Percentiles rank a stretch among this genome's conserved stretches.
Evolutionary conservation across 1,284 basidiomycete genomes (phyloP).

Genomic region (Pisolithus thermaeus): DNA sequence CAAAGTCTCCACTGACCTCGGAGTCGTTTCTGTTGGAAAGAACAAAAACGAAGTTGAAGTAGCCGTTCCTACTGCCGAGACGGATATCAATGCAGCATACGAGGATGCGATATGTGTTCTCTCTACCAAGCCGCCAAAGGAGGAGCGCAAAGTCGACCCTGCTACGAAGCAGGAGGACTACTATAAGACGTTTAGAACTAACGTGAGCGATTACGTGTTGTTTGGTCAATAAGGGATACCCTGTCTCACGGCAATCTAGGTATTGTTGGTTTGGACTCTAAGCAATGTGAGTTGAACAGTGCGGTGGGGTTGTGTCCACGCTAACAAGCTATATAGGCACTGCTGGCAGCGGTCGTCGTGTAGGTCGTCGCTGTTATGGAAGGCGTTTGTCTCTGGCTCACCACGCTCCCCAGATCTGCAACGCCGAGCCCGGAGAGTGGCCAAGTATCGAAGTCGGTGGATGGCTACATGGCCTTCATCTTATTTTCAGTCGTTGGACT

Average conservation of each 20-base stretch:
- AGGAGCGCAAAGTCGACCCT: constrained; percentile 55
- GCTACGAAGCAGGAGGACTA: constrained; percentile 82
- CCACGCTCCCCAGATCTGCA: constrained; percentile 36
- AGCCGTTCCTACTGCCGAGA: constrained; percentile 72
- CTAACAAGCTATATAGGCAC: constrained; percentile 38
- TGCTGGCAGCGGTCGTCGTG: constrained; percentile 70
- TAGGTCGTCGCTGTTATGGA: constrained; percentile 27
- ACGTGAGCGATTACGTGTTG: constrained; percentile 36
- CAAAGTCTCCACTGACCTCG: constrained; percentile 78
- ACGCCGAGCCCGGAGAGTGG: constrained; percentile 33
- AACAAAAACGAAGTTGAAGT: constrained; percentile 77
- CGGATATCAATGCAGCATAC: constrained; percentile 83
- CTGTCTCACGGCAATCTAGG: constrained; percentile 26
- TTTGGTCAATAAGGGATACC: background rate
- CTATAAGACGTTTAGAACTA: constrained; percentile 84
- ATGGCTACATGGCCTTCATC: constrained; percentile 78
- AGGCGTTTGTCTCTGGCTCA: constrained; percentile 1
- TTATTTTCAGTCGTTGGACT: constrained; percentile 82
- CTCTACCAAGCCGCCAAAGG: constrained; percentile 68
- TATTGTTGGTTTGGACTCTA: constrained; percentile 79
- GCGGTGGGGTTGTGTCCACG: constrained; percentile 9
- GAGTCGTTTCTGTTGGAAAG: constrained; percentile 60
- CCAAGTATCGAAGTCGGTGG: constrained; percentile 44
- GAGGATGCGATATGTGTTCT: constrained; percentile 80
- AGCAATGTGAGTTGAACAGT: constrained; percentile 52